Percentiles rank a stretch among this genome's conserved stretches.
Conservation (phyloP, 495 filamentous ascomycete species). For the Cairneyella variabilis region DNA sequence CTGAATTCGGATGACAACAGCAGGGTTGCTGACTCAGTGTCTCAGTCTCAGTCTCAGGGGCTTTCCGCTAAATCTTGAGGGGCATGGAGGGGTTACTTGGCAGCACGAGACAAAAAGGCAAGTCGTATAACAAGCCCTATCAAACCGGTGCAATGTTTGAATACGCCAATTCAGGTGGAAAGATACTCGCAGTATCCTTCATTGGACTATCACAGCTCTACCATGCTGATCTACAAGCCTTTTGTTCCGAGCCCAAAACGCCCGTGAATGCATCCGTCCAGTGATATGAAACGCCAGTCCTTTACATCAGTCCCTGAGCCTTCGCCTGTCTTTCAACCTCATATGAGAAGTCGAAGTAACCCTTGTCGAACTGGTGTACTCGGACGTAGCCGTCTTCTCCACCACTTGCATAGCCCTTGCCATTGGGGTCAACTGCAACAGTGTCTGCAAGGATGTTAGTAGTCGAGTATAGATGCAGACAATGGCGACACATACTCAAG, state of each 20-base stretch:
- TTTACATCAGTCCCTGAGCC: slow-evolving; percentile 13
- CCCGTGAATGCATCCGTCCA: slow-evolving; percentile 25
- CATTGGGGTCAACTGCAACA: slow-evolving; percentile 82
- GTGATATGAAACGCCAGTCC: neutral
- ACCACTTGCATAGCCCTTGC: slow-evolving; percentile 86
- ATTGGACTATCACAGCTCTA: neutral
- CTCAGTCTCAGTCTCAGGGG: neutral
- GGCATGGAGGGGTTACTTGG: neutral
- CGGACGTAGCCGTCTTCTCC: slow-evolving; percentile 99
- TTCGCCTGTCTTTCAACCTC: slow-evolving; percentile 77
- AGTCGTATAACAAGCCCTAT: too few relatives aligned
- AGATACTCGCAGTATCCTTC: neutral
- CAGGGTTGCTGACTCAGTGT: neutral
- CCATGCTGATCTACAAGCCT: slow-evolving; percentile 11
- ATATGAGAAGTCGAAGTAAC: slow-evolving; percentile 97
- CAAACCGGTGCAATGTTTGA: neutral
- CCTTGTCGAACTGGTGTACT: slow-evolving; percentile 96
- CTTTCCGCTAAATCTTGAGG: neutral
- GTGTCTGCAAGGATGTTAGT: slow-evolving; percentile 32
- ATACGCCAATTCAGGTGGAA: neutral
- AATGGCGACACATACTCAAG: slow-evolving; percentile 48
- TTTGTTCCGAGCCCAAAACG: slow-evolving; percentile 22
- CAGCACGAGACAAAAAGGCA: neutral
- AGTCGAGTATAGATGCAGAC: neutral
- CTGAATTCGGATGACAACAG: neutral